A percentile compares a stretch with the other conserved stretches of the same genome.
These are phyloP conservation scores for Sphaerostilbella broomeana DNA, from an alignment of 2,329 filamentous ascomycete species.

Conservation along the genomic window DNA sequence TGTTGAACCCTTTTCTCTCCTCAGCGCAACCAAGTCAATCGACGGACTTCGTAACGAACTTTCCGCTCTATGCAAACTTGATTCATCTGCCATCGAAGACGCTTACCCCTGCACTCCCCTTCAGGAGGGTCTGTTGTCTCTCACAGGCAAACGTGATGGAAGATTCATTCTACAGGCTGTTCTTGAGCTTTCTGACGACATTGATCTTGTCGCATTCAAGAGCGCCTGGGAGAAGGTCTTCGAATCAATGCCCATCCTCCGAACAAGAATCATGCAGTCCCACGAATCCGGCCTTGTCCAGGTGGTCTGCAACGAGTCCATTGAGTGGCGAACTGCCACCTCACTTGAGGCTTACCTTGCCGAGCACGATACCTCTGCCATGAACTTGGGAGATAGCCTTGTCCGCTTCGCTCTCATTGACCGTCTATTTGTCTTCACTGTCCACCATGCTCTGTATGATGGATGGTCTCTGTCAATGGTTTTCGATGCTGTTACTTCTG, in stretches of 20 bases:
- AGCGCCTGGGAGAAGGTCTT: conserved; percentile 11
- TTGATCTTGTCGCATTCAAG: not conserved
- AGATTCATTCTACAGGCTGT: conserved; percentile 4
- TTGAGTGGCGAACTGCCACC: too few relatives aligned
- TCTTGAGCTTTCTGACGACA: not conserved
- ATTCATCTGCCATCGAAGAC: too few relatives aligned
- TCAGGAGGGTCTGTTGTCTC: conserved; percentile 13
- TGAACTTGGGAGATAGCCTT: conserved; percentile 6
- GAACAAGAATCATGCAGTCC: conserved; percentile 14
- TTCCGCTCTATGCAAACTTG: too few relatives aligned
- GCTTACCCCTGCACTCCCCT: conserved; percentile 13
- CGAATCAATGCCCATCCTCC: conserved; percentile 1
- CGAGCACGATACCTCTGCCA: too few relatives aligned
- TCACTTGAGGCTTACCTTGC: too few relatives aligned
- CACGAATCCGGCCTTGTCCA: not conserved
- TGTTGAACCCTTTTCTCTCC: too few relatives aligned
- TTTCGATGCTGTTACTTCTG: conserved; percentile 1
- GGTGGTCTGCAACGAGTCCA: not conserved
- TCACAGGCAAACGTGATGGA: conserved; percentile 7
- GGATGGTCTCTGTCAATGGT: conserved; percentile 5
- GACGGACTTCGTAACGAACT: too few relatives aligned
- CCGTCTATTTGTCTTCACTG: conserved; percentile 7
- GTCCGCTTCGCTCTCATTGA: conserved; percentile 3
- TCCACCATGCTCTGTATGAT: conserved; percentile 9
- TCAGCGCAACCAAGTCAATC: too few relatives aligned